Percentiles rank a stretch among this genome's conserved stretches.
These are phyloP conservation scores for Pichia ethanolica DNA, from an alignment of 805 yeast species.

Conservation along the genomic window DNA sequence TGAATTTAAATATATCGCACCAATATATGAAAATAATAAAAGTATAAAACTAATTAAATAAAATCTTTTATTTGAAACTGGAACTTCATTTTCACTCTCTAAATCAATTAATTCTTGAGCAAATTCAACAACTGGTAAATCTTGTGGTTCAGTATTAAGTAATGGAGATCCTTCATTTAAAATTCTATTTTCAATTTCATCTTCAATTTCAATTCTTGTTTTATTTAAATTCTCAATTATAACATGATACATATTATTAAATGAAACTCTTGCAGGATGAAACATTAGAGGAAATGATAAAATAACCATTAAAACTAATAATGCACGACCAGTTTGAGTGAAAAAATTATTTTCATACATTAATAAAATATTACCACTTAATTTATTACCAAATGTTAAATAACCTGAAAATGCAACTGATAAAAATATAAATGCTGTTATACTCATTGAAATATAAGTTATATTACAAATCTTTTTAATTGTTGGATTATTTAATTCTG, in stretches of 20 bases:
- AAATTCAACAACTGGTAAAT: not conserved
- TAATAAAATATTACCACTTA: slow-evolving; percentile 60
- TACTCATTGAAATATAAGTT: slow-evolving; percentile 38
- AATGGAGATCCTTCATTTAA: slow-evolving; percentile 10
- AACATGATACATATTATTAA: slow-evolving; percentile 47
- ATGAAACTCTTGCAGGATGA: slow-evolving; percentile 71
- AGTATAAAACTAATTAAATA: slow-evolving; percentile 41
- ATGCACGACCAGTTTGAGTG: slow-evolving; percentile 47
- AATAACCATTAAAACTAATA: slow-evolving; percentile 66
- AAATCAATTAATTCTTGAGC: slow-evolving; percentile 10
- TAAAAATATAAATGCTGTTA: slow-evolving; percentile 52
- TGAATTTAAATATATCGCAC: slow-evolving; percentile 54
- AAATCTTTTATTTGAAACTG: slow-evolving; percentile 40
- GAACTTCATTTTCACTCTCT: slow-evolving; percentile 33
- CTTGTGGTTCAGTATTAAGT: not conserved
- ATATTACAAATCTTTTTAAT: slow-evolving; percentile 41
- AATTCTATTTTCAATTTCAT: not conserved
- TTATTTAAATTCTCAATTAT: not conserved
- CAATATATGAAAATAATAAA: slow-evolving; percentile 39
- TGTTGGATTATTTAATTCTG: slow-evolving; percentile 53
- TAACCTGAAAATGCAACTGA: slow-evolving; percentile 65
- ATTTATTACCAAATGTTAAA: slow-evolving; percentile 60
- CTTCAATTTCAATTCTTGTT: not conserved
- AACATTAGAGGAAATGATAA: slow-evolving; percentile 73
- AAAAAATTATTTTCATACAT: slow-evolving; percentile 51